A percentile compares a stretch with the other conserved stretches of the same genome.
These are phyloP conservation scores for Discostella stelligera DNA, from an alignment of 352 stramenopile genomes.

Conservation along the genomic window DNA sequence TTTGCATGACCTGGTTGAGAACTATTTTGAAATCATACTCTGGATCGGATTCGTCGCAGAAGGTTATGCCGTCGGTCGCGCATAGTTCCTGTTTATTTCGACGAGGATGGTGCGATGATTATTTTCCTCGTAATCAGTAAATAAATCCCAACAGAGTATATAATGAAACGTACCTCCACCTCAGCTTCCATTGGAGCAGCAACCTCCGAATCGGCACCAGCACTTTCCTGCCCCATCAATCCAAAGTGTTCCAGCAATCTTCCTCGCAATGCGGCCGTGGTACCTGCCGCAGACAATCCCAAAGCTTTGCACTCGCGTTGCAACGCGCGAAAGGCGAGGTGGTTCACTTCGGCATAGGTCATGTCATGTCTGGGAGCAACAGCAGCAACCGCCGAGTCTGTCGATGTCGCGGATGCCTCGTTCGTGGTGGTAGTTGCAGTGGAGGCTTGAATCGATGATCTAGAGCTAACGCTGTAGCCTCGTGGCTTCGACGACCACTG, in stretches of 20 bases:
- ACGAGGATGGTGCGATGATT: background rate
- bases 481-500: background rate
- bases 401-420: background rate
- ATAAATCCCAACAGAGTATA: background rate
- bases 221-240: slow-evolving; percentile 10
- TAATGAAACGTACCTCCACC: slow-evolving; percentile 10
- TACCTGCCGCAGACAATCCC: slow-evolving; percentile 45
- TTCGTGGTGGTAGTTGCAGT: background rate
- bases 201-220: slow-evolving; percentile 10
- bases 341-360: slow-evolving; percentile 39
- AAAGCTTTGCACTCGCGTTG: slow-evolving; percentile 52
- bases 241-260: slow-evolving; percentile 51
- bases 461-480: background rate
- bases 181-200: slow-evolving; percentile 1
- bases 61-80: slow-evolving; percentile 51
- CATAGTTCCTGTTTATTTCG: slow-evolving; percentile 38
- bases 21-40: slow-evolving; percentile 76
- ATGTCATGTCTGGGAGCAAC: background rate
- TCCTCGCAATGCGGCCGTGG: slow-evolving; percentile 41
- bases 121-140: background rate
- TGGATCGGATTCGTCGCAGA: slow-evolving; percentile 71
- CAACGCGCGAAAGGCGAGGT: slow-evolving; percentile 47
- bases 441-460: background rate
- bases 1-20: slow-evolving; percentile 55
- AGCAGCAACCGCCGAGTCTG: background rate